These are phyloP conservation scores for Discostella stelligera DNA, from an alignment of 352 stramenopile species.

Conservation along the genomic window DNA sequence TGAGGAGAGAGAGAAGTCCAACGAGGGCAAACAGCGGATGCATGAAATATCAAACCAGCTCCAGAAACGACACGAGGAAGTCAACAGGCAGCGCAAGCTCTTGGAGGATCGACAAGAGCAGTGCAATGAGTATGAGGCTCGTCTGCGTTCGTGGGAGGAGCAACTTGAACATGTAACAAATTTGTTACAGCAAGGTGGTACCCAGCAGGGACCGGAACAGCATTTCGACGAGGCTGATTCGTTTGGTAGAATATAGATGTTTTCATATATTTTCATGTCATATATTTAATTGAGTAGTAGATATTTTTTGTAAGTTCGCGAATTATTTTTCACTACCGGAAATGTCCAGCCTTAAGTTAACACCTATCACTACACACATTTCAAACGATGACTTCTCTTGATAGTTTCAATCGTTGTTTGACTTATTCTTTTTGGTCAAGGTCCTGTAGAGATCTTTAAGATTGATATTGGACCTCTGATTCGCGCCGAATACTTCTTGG, in stretches of 20 bases:
- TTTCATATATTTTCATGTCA: background rate
- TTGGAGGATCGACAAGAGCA: slow-evolving; percentile 36
- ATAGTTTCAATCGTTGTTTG: background rate
- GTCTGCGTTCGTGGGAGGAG: slow-evolving; percentile 43
- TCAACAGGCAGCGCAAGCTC: slow-evolving; percentile 29
- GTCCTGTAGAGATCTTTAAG: slow-evolving; percentile 10
- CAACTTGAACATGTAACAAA: slow-evolving; percentile 42
- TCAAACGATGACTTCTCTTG: background rate
- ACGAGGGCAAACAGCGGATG: slow-evolving; percentile 34
- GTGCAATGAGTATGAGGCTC: slow-evolving; percentile 44
- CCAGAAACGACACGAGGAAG: slow-evolving; percentile 45
- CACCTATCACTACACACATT: background rate
- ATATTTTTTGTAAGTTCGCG: background rate
- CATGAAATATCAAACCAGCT: slow-evolving; percentile 48
- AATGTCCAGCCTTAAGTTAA: background rate
- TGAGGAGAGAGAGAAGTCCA: slow-evolving; percentile 35
- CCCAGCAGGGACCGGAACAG: background rate
- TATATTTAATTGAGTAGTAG: background rate
- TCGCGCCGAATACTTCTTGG: background rate
- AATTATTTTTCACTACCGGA: background rate
- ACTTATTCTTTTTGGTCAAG: slow-evolving; percentile 5
- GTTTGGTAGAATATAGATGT: slow-evolving; percentile 7
- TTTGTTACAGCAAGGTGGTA: slow-evolving; percentile 24
- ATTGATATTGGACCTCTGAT: background rate
- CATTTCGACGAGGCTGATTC: slow-evolving; percentile 8